A percentile compares a stretch with the other conserved stretches of the same genome.
Conservation (phyloP, 371 early-diverging fungal species). For the Actinomortierella ambigua region DNA sequence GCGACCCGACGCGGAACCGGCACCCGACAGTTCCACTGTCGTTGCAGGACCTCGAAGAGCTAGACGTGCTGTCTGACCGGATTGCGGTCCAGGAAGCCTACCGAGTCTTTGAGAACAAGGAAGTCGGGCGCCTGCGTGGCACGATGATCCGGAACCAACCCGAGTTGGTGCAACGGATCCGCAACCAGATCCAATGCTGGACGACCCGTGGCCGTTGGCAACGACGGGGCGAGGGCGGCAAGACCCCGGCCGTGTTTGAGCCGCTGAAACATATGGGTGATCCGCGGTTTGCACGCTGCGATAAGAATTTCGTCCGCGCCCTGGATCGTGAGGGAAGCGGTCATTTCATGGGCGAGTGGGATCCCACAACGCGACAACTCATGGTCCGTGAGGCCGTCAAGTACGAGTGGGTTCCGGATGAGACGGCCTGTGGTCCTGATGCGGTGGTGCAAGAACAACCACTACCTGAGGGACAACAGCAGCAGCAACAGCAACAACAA, state of each 20-base stretch:
- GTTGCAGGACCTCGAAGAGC: conserved; percentile 17
- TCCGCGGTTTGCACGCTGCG: conserved; percentile 32
- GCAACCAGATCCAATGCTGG: conserved; percentile 43
- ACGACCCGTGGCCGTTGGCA: conserved; percentile 35
- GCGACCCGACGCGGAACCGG: conserved; percentile 25
- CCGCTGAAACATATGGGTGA: conserved; percentile 30
- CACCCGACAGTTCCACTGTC: conserved; percentile 35
- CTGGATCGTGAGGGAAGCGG: conserved; percentile 36
- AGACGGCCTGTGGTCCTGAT: conserved; percentile 24
- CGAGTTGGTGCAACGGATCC: conserved; percentile 12
- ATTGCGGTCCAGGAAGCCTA: conserved; percentile 26
- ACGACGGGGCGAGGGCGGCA: too few relatives aligned
- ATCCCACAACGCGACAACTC: conserved; percentile 13
- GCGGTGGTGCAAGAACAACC: background rate
- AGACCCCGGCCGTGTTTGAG: conserved; percentile 10
- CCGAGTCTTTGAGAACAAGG: conserved; percentile 36
- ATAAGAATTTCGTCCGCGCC: conserved; percentile 33
- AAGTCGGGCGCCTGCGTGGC: conserved; percentile 23
- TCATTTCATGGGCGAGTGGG: conserved; percentile 33
- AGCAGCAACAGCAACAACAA: background rate
- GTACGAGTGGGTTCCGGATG: conserved; percentile 39
- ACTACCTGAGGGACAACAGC: background rate
- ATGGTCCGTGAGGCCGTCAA: conserved; percentile 40
- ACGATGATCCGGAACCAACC: conserved; percentile 20
- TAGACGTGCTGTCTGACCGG: conserved; percentile 28